Base-by-base conservation (phyloP, 805 yeast species). In the Kregervanrija pseudodelftensis region DNA sequence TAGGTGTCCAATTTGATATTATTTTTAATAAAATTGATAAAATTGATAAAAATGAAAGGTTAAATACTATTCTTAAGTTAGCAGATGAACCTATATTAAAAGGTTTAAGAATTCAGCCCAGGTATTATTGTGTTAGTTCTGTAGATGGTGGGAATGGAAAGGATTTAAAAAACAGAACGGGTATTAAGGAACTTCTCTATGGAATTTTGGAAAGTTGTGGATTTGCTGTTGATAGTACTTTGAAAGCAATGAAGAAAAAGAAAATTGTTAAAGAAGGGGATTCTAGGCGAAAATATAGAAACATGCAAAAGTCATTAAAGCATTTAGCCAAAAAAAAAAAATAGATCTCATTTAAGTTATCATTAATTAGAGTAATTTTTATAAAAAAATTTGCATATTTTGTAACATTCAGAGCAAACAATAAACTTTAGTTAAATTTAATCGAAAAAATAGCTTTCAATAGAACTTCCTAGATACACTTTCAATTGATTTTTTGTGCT, bases 1-100 rank as follows among this genome's bases (percentile, higher is more conserved):
- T 65, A 40, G 95, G 91, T 1, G 68, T 80, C 4, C 79, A 85
- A 0, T 86, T 81, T 61, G 91, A 85, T 48, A 63, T 88, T 5
- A 75, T 88, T 0, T 76, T 87, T 60, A 88, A 95, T 22, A 88
- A 88, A 55, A 74, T 82, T 39, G 96, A 89, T 58, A 70, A 70
- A 49, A 55, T 82, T 5, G 56, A 61, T 43, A 62, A 64, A 28
- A 51, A 55, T 2, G 36, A 43, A 3, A 45, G 65, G 42, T 57
- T 66, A 28, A 55, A 58, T n/a, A 59, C 61, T 4, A 59, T 81
- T 2, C 64, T 71, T n/a, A 56, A 60, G 2, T 55, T 65, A 11
- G 55, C 78, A 16, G 54, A 59, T 2, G 64, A 66, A 2, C 63
- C 72, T 12, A 30, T 40, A 12, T 59, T 74, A 8, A 48, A 58